Conservation (phyloP, 2,329 filamentous ascomycete species). For the Plenodomus tracheiphilus region DNA sequence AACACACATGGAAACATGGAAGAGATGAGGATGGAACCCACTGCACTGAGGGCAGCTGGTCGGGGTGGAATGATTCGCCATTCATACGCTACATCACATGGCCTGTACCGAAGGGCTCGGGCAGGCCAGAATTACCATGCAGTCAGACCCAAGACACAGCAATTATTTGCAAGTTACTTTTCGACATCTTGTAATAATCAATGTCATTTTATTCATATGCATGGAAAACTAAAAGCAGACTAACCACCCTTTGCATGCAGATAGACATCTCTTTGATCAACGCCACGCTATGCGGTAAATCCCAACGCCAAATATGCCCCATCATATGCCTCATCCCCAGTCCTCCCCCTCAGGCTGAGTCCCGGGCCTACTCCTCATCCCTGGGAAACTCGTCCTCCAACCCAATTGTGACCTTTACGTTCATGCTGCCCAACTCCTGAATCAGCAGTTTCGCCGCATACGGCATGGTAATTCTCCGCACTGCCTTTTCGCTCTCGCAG, state of each 20-base stretch:
- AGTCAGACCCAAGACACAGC: background rate
- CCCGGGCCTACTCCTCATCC: conserved; percentile 4
- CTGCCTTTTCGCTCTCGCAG: conserved; percentile 80
- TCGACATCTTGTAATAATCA: too few species aligned
- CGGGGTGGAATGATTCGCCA: too few species aligned
- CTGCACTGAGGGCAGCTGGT: too few species aligned
- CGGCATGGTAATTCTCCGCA: conserved; percentile 93
- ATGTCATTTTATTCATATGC: too few species aligned
- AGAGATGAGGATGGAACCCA: too few species aligned
- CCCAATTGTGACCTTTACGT: conserved; percentile 90
- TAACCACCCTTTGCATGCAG: background rate
- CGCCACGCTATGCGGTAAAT: conserved; percentile 21
- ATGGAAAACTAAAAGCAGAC: background rate
- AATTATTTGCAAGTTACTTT: too few species aligned
- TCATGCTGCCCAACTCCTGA: conserved; percentile 97
- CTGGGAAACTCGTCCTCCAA: conserved; percentile 88
- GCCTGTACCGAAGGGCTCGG: conserved; percentile 2
- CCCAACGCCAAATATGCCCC: background rate
- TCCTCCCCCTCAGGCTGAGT: background rate
- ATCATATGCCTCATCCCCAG: background rate
- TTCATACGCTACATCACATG: background rate
- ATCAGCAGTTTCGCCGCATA: conserved; percentile 96
- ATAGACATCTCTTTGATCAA: conserved; percentile 1
- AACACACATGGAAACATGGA: too few species aligned
- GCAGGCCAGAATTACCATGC: background rate